A percentile compares a stretch with the other conserved stretches of the same genome.
Conservation (phyloP, 2,329 filamentous ascomycete genomes). For the Fusarium sp. region DNA sequence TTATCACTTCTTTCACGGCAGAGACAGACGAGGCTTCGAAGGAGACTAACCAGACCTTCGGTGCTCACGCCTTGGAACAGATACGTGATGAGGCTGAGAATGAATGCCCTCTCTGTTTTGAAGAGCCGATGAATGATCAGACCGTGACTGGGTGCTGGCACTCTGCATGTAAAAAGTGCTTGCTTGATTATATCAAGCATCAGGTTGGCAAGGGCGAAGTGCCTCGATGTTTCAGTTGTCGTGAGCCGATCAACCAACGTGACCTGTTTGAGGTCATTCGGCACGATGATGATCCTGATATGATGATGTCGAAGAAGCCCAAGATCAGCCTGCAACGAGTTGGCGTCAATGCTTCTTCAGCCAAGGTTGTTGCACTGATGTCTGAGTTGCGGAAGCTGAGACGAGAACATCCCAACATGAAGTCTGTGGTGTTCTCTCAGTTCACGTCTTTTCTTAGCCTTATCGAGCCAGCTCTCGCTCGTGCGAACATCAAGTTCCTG, state of each 20-base stretch:
- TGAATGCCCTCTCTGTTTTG: conserved; percentile 93
- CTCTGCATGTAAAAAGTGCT: conserved; percentile 91
- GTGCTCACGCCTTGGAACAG: conserved; percentile 85
- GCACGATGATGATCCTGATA: conserved; percentile 69
- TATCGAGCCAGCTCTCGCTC: conserved; percentile 80
- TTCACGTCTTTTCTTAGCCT: conserved; percentile 96
- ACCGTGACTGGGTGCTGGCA: conserved; percentile 98
- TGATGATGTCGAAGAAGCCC: conserved; percentile 51
- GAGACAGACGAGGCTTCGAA: conserved; percentile 69
- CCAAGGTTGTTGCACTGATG: conserved; percentile 86
- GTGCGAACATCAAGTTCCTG: conserved; percentile 78
- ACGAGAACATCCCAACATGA: conserved; percentile 71
- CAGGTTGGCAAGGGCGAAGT: conserved; percentile 78
- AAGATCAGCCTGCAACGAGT: conserved; percentile 69
- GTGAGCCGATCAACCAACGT: conserved; percentile 79
- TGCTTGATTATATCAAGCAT: conserved; percentile 89
- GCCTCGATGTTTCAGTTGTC: conserved; percentile 90
- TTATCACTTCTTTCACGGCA: conserved; percentile 85
- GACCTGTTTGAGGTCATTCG: conserved; percentile 94
- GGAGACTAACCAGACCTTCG: conserved; percentile 69
- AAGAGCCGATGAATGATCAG: conserved; percentile 95
- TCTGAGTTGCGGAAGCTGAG: conserved; percentile 75
- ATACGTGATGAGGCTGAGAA: conserved; percentile 88
- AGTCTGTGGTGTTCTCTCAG: conserved; percentile 94
- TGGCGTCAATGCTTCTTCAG: conserved; percentile 74